These are phyloP conservation scores for Diplodia mutila DNA, from an alignment of 2,329 filamentous ascomycete genomes.

Conservation along the genomic window DNA sequence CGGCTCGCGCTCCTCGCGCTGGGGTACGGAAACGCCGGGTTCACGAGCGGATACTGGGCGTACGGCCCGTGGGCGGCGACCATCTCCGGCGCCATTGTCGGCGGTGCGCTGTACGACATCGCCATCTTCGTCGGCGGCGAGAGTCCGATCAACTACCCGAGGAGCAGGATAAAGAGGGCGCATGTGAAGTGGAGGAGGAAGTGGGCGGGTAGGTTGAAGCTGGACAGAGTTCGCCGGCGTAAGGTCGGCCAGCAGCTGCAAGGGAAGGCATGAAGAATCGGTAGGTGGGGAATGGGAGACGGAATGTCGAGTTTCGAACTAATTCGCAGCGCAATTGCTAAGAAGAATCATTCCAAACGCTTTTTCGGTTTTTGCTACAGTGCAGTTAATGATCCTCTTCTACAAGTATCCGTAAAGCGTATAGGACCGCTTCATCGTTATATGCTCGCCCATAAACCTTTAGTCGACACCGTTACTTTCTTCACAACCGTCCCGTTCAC, in stretches of 20 bases:
- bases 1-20: constrained; percentile 39
- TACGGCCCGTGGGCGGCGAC: constrained; percentile 43
- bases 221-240: neutral
- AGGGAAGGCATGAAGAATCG: neutral
- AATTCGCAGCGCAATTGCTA: neutral
- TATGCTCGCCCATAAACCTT: no score
- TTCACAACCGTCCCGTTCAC: no score
- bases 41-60: constrained; percentile 38
- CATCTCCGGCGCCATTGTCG: constrained; percentile 39
- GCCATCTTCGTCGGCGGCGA: constrained; percentile 46
- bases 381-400: neutral
- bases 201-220: constrained; percentile 5
- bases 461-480: no score
- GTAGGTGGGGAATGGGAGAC: no score
- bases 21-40: constrained; percentile 37
- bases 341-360: neutral
- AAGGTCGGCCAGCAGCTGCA: neutral
- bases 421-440: no score
- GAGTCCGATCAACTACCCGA: constrained; percentile 40
- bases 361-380: neutral
- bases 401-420: neutral
- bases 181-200: constrained; percentile 21
- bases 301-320: neutral
- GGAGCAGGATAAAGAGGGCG: constrained; percentile 14
- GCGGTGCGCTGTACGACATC: constrained; percentile 41